Base-by-base conservation (phyloP, 2,329 filamentous ascomycete species). In the Sporothrix variecibatus region DNA sequence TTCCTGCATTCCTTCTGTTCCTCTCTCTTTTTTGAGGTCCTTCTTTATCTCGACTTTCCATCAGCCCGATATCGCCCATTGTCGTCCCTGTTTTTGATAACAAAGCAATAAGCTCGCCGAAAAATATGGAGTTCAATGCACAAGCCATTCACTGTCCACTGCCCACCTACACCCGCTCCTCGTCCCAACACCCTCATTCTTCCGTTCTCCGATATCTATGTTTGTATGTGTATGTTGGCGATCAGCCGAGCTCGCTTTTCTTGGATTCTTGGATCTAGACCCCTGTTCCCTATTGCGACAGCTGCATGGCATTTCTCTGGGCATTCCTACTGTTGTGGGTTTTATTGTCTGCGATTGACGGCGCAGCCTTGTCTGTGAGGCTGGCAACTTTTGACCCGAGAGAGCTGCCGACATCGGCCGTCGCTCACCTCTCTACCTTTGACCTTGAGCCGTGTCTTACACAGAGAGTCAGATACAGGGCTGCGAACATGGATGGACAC, bases 11-110 rank as follows among this genome's bases (percentile, higher is more conserved):
- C 34, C 9, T 28, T 68, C 38, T 34, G 11, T 46, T 12, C 46
- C 38, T 15, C 62, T 67, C 17, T 28, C 9, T 71, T 58, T 58
- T 8, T 60, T 12, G 6, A 46, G n/a, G 38, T 7, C 1, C 15
- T 17, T n/a, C 11, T 58, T 40, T 58, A 28, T 56, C n/a, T 31
- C 17, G 3, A 15, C 20, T 60, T 20, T 43, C 51, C 51, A 53
- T 38, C 68, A 20, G 49, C 20, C 49, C 68, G 68, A 71, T 58
- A 71, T 71, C 68, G 68, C 46, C 31, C 60, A 7, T 38, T 38
- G 1, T 34, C 38, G 8, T 68, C 64, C 15, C 46, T 49, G 28
- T 1, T 38, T 38, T 53, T 51, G 65, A 69, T 38, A 69, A 69
- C 65, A 53, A 53, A 23, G 26, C n/a, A 15, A 23, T n/a, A 34